Evolutionary conservation across 352 stramenopile genomes (phyloP), one percentile per base, ranked within the genome.

Genomic region (Pythium monospermum): DNA sequence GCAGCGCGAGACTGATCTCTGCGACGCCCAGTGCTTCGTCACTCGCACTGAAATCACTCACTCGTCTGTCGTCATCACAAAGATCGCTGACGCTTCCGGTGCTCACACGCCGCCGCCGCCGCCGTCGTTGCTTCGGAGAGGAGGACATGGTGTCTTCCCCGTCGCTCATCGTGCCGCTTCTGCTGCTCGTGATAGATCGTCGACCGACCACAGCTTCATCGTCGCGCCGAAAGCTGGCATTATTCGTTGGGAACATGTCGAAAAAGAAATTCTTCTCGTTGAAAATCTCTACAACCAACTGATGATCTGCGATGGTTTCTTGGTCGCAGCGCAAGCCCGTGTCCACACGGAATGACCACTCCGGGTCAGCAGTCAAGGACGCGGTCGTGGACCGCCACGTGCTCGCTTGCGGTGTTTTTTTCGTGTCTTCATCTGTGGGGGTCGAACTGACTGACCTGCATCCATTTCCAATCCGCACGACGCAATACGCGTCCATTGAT

Each of bases 231-330:
- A 41, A 49, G 31, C 40, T 39, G 26, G n/a, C 25, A 55, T 18
- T 28, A 15, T 26, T 45, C n/a, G 32, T 30, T 16, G 78, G 76
- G 42, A 91, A 91, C 81, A 91, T 91, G 59, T 91, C 81, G 51
- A 91, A 91, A 57, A 88, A 90, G 49, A 89, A 88, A 26, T 78
- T 85, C 43, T 86, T 87, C 54, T 85, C 76, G 42, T 68, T 85
- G 51, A 75, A 85, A 6, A 91, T 38, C 43, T 87, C 64, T 36
- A 89, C 64, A 18, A 49, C 33, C 38, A 77, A 36, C n/a, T 26
- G 25, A 18, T 46, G 44, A 19, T 57, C 51, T 8, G 39, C 25
- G 19, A 63, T 46, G 16, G 48, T 35, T 28, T 7, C 33, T n/a
- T 28, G 18, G 27, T 46, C 53, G 8, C 36, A 35, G n/a, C 15